phyloP scores from a whole-genome alignment of 2,329 filamentous ascomycete genomes.

The Botrytis paeoniae region DNA sequence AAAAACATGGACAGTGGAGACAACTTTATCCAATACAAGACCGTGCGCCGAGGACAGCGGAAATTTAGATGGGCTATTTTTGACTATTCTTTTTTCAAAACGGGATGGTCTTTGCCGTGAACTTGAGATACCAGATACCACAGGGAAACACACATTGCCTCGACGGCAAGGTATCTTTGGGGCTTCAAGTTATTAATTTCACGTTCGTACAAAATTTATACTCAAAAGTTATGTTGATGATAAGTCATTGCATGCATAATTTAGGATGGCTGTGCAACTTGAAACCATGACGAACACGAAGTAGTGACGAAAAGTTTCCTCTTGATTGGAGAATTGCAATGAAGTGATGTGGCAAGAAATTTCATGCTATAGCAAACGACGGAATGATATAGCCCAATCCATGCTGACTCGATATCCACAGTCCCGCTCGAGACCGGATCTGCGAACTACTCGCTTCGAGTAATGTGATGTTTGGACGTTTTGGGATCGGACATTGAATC shows the following conservation, averaged over 20 bases:
- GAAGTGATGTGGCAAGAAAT: neutral
- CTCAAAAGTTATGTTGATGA: neutral
- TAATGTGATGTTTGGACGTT: neutral
- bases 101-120: neutral
- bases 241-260: neutral
- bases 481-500: neutral
- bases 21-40: slow-evolving; percentile 3
- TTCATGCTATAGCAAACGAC: slow-evolving; percentile 8
- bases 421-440: neutral
- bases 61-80: slow-evolving; percentile 5
- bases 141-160: neutral
- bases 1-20: slow-evolving; percentile 4
- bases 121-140: neutral
- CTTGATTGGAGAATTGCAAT: neutral
- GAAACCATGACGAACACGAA: neutral
- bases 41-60: neutral
- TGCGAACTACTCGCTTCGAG: neutral
- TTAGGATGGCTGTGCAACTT: neutral
- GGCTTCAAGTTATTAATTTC: neutral
- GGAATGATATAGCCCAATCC: neutral
- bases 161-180: neutral
- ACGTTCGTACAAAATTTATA: neutral
- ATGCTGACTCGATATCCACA: neutral
- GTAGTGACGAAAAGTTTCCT: neutral
- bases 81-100: neutral